phyloP scores from a whole-genome alignment of 805 yeast species.

The Candida saitoana region DNA sequence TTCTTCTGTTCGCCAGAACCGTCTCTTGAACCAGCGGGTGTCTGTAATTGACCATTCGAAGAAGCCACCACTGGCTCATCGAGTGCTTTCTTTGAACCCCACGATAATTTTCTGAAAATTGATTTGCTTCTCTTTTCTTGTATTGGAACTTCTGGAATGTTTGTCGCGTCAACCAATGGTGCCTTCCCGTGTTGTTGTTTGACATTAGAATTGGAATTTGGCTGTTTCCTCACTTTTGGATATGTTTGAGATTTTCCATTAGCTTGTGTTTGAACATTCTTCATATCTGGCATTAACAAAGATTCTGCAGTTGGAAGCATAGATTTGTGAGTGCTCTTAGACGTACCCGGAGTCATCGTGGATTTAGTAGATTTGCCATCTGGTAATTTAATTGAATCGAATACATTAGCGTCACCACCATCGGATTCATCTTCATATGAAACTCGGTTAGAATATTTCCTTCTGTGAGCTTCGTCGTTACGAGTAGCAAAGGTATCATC shows the following conservation, averaged over 20 bases:
- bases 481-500: constrained; percentile 43
- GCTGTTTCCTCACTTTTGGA: constrained; percentile 20
- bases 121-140: constrained; percentile 31
- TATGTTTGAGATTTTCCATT: constrained; percentile 11
- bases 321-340: constrained; percentile 17
- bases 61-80: constrained; percentile 22
- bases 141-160: constrained; percentile 15
- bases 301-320: constrained; percentile 33
- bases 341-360: constrained; percentile 6
- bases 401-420: constrained; percentile 31
- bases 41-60: constrained; percentile 25
- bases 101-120: constrained; percentile 48
- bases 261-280: constrained; percentile 5
- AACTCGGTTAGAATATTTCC: constrained; percentile 11
- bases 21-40: constrained; percentile 31
- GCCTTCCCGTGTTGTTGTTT: constrained; percentile 11
- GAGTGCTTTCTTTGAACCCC: constrained; percentile 39
- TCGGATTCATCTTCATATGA: constrained; percentile 16
- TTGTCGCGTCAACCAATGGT: constrained; percentile 36
- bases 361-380: constrained; percentile 21
- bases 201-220: constrained; percentile 10
- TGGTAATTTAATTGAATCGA: constrained; percentile 48
- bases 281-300: constrained; percentile 30
- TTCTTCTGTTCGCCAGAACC: constrained; percentile 24
- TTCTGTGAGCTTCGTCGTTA: constrained; percentile 19